Evolutionary conservation across 1,284 basidiomycete genomes (phyloP), one percentile per base, ranked within the genome.

Genomic region (Moesziomyces antarcticus): DNA sequence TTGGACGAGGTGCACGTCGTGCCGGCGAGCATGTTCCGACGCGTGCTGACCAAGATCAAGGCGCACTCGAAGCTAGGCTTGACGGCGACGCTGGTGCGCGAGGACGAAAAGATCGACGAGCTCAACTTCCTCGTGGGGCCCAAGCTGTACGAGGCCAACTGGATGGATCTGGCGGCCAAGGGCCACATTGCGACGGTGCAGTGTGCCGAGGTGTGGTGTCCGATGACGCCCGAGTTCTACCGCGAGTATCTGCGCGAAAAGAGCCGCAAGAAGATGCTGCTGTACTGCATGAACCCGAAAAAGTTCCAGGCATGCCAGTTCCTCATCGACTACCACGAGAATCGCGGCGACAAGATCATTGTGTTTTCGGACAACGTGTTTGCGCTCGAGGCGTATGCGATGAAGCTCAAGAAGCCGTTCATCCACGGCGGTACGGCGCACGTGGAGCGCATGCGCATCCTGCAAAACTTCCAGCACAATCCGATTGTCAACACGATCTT

Each of bases 161-260:
- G 97, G 97, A 99, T 99, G 96, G 97, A 99, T 85, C 89, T 99
- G 75, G 97, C 97, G 33, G 94, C 94, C 63, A 98, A 99, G 85
- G 97, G 97, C 0, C 97, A 99, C 85, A 99, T 99, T 82, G 97
- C 97, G 5, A 99, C 97, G 77, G 97, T 99, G 21, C 97, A 98
- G 88, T 83, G 77, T 84, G 97, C 97, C 16, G 97, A 99, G 86
- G 97, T 99, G 7, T 99, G 97, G 97, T 99, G 97, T 83, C 93
- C 94, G 10, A 99, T 99, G 97, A 97, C 97, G 33, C 96, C 97
- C n/a, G 95, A 99, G 84, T 99, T 99, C 84, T 99, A 99, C 85
- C 91, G 93, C 78, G 96, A 99, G 86, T 99, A 99, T 84, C 88
- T 99, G 68, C 89, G 93, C 69, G 93, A 95, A 84, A 91, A 92